These are phyloP conservation scores for Aureobasidium vineae DNA, from an alignment of 2,329 filamentous ascomycete species.

Conservation along the genomic window DNA sequence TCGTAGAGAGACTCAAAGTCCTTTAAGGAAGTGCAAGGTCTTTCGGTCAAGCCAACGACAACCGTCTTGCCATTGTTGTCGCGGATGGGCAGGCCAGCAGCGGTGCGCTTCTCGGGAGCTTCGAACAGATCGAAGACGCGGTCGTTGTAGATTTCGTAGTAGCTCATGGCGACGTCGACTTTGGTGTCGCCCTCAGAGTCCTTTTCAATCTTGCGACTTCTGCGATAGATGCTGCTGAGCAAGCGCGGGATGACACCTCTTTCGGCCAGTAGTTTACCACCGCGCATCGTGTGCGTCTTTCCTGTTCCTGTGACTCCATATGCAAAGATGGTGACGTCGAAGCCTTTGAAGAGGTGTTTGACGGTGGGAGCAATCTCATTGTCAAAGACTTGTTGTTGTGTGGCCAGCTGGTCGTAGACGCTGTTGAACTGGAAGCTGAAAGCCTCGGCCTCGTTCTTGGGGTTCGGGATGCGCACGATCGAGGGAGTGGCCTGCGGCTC, in stretches of 20 bases:
- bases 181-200: conserved; percentile 68
- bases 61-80: conserved; percentile 85
- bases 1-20: conserved; percentile 91
- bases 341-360: conserved; percentile 86
- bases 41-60: conserved; percentile 81
- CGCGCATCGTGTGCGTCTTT: conserved; percentile 95
- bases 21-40: conserved; percentile 76
- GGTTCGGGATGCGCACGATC: conserved; percentile 85
- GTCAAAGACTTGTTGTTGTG: conserved; percentile 85
- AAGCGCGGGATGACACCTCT: conserved; percentile 84
- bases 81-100: conserved; percentile 74
- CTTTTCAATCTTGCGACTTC: conserved; percentile 80
- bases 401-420: conserved; percentile 77
- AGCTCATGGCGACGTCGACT: conserved; percentile 75
- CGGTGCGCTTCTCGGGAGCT: conserved; percentile 78
- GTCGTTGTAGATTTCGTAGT: conserved; percentile 98
- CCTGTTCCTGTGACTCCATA: conserved; percentile 92
- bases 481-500: conserved; percentile 51
- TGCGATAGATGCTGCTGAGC: conserved; percentile 79
- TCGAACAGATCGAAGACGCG: conserved; percentile 91
- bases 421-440: conserved; percentile 94
- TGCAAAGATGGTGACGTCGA: conserved; percentile 86
- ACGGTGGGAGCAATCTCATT: conserved; percentile 86
- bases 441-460: conserved; percentile 86
- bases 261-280: conserved; percentile 80